Evolutionary conservation across 805 yeast species (phyloP).

Genomic region (Kazachstania bromeliacearum): DNA sequence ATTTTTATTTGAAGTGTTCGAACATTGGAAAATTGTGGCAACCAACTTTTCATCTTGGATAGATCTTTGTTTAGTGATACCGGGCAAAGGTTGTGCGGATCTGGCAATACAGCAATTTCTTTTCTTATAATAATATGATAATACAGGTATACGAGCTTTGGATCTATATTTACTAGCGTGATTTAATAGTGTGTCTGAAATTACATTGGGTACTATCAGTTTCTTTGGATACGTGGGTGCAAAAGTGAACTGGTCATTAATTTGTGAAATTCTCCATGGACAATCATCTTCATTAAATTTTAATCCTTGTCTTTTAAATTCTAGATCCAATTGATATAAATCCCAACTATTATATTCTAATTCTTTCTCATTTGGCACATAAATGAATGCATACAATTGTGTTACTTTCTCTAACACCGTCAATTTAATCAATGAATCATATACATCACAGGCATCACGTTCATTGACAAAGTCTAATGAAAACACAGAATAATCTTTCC

Average conservation of each 20-base stretch:
- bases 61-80: constrained; percentile 77
- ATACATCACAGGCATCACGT: constrained; percentile 56
- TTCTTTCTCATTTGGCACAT: constrained; percentile 68
- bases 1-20: constrained; percentile 34
- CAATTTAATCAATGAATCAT: constrained; percentile 56
- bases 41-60: constrained; percentile 85
- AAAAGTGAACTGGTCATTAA: constrained; percentile 57
- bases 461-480: constrained; percentile 65
- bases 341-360: constrained; percentile 52
- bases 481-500: constrained; percentile 77
- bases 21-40: constrained; percentile 62
- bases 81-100: constrained; percentile 89
- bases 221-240: constrained; percentile 67
- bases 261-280: constrained; percentile 60
- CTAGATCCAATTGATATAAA: constrained; percentile 50
- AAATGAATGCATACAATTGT: constrained; percentile 72
- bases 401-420: constrained; percentile 46
- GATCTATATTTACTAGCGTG: constrained; percentile 85
- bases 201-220: constrained; percentile 61
- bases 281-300: constrained; percentile 24
- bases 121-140: constrained; percentile 62
- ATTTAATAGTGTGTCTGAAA: constrained; percentile 71
- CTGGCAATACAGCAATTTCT: constrained; percentile 76
- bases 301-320: constrained; percentile 66
- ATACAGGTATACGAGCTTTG: constrained; percentile 71